phyloP scores from a whole-genome alignment of 768 basidiomycete species.

The Lentinula guzmanii region DNA sequence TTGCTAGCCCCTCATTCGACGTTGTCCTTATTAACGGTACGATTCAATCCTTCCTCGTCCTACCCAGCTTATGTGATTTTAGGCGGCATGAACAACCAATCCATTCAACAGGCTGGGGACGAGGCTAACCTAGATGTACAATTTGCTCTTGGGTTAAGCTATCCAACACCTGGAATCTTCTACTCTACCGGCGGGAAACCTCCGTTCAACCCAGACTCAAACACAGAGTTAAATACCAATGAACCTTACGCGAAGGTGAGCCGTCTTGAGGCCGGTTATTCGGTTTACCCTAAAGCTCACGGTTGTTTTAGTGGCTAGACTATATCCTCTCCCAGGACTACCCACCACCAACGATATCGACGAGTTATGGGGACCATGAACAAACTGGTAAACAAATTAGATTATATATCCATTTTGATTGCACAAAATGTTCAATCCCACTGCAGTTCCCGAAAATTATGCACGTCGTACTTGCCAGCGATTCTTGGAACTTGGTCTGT shows the following conservation, averaged over 20 bases:
- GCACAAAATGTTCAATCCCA: not conserved
- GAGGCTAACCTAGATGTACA: slow-evolving; percentile 70
- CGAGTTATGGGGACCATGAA: slow-evolving; percentile 51
- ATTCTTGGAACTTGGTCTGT: slow-evolving; percentile 40
- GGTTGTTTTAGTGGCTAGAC: slow-evolving; percentile 40
- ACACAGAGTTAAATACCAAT: not conserved
- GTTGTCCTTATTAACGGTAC: slow-evolving; percentile 54
- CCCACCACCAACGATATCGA: slow-evolving; percentile 43
- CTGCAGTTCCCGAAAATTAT: slow-evolving; percentile 37
- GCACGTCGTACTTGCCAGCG: slow-evolving; percentile 38
- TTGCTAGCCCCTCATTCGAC: slow-evolving; percentile 44
- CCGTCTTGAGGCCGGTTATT: not conserved
- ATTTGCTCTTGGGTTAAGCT: slow-evolving; percentile 58
- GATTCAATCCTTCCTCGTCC: not conserved
- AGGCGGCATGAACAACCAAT: slow-evolving; percentile 64
- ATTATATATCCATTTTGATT: not conserved
- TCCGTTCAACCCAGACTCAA: slow-evolving; percentile 4
- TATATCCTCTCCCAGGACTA: slow-evolving; percentile 30
- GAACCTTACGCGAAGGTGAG: slow-evolving; percentile 6
- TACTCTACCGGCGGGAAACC: slow-evolving; percentile 7
- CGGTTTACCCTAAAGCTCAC: not conserved
- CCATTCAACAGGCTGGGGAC: slow-evolving; percentile 38
- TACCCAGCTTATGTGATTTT: slow-evolving; percentile 6
- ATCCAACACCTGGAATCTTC: slow-evolving; percentile 40
- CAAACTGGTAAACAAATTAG: slow-evolving; percentile 33